A percentile compares a stretch with the other conserved stretches of the same genome.
phyloP scores from a whole-genome alignment of 768 basidiomycete species.

The Lactarius deliciosus region DNA sequence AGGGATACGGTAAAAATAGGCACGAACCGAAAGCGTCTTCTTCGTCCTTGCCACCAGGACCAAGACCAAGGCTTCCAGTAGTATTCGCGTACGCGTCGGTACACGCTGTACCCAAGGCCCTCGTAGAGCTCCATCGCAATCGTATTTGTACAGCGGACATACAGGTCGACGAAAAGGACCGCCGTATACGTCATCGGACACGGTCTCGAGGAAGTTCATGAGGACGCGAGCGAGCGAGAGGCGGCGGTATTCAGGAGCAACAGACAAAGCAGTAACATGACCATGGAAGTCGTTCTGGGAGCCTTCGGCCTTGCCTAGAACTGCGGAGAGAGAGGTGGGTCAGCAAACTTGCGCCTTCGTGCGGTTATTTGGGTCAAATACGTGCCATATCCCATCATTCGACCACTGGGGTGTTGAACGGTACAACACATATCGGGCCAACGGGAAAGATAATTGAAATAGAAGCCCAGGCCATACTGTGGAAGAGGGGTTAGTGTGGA shows the following conservation, averaged over 20 bases:
- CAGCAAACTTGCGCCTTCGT: neutral
- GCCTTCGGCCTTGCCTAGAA: constrained; percentile 94
- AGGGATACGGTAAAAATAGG: neutral
- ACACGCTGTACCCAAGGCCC: constrained; percentile 89
- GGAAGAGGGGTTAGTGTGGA: neutral
- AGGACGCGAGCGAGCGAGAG: constrained; percentile 84
- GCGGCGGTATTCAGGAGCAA: constrained; percentile 90
- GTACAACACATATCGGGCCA: constrained; percentile 93
- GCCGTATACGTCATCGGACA: constrained; percentile 77
- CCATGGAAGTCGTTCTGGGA: constrained; percentile 77
- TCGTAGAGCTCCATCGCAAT: constrained; percentile 93
- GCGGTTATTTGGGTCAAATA: constrained; percentile 6
- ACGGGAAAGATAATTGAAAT: constrained; percentile 80
- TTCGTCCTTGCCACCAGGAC: constrained; percentile 76
- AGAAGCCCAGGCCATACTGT: constrained; percentile 87
- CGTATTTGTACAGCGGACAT: constrained; percentile 84
- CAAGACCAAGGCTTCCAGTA: constrained; percentile 75
- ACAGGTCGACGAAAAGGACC: constrained; percentile 95
- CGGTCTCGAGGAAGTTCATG: constrained; percentile 82
- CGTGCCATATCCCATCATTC: constrained; percentile 93
- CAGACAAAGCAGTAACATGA: constrained; percentile 92
- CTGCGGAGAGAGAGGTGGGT: constrained; percentile 42
- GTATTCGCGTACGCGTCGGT: constrained; percentile 86
- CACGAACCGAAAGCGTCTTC: constrained; percentile 88
- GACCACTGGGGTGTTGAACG: constrained; percentile 75